Evolutionary conservation across 306 rosid genomes (phyloP), one percentile per base, ranked within the genome.

Genomic region (Cicer arietinum): DNA sequence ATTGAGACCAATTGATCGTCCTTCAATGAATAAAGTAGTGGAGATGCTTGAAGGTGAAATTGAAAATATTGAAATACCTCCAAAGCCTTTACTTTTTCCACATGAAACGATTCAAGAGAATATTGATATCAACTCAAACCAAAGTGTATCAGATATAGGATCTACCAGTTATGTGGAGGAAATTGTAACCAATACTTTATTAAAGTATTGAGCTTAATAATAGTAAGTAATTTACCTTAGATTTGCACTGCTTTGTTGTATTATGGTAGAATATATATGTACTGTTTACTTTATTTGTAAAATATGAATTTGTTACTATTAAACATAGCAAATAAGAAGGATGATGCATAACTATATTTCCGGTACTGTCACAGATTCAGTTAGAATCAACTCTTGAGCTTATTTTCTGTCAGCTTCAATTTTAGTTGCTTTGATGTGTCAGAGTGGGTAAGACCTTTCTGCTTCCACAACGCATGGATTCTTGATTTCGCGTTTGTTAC

Each of bases 41-140:
- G 80, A 77, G 40, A 77, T 77, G 80, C 17, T 77, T 1, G 80
- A 77, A 77, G 68, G 69, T 43, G 59, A 77, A 12, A 7, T 77
- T 45, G 67, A 44, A 4, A 56, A 14, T 8, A 54, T 77, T 56
- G 80, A 56, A 77, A 77, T 77, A 41, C 75, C 68, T 77, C 75
- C 79, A 41, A 75, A 52, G 13, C 79, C 80, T 16, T 16, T 40
- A 1, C 11, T 52, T 1, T 76, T 20, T 76, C 73, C 72, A 12
- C 9, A 4, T 42, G 73, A 76, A 52, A 65, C 45, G 4, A 51
- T 64, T 74, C 62, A 61, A 61, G 48, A 51, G 8, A 17, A 62
- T 74, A n/a, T 35, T 0, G 11, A 72, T 42, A 44, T 1, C 1
- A 8, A 20, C 5, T 57, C 68, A 8, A 7, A 17, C 0, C 6